Evolutionary conservation across 371 early-diverging fungal species (phyloP), one percentile per base, ranked within the genome.

Genomic region (Mortierella sp.): DNA sequence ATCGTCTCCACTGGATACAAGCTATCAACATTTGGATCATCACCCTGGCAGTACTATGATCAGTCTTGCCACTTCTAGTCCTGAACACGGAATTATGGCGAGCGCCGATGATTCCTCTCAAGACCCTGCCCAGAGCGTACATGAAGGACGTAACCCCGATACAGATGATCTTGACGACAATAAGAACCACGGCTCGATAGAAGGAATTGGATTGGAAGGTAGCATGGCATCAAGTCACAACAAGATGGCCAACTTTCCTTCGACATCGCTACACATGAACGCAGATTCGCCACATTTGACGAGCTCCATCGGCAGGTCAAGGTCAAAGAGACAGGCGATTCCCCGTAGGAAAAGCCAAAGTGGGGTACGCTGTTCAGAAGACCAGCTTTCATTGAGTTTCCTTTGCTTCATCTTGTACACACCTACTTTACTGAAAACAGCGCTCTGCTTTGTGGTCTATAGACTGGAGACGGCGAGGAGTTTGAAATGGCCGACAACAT

Each of bases 401-500:
- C n/a, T n/a, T n/a, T n/a, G n/a, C n/a, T n/a, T n/a, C n/a, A n/a
- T n/a, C n/a, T n/a, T n/a, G n/a, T n/a, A n/a, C n/a, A n/a, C n/a
- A n/a, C n/a, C n/a, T n/a, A 26, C 21, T 27, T 27, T 12, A 28
- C 21, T 0, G 21, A 15, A 4, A 2, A 1, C 27, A 34, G 37
- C 39, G 1, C 39, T 14, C 5, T 6, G n/a, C 17, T 26, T 28
- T 56, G 3, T 4, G 27, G 37, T 5, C 1, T 9, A 14, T 43
- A 72, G 66, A 24, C 24, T 17, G 59, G 31, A 21, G 62, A 58
- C 2, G 21, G 42, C 27, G 49, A 49, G 9, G 59, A 49, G 2
- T 57, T 66, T 44, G 72, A 65, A 41, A 65, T 65, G 54, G 67
- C 56, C 17, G 57, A 65, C 27, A 53, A 66, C 1, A 62, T 72